Conservation (phyloP, 225 moss, liverwort and hornwort genomes). For the Lunularia cruciata region DNA sequence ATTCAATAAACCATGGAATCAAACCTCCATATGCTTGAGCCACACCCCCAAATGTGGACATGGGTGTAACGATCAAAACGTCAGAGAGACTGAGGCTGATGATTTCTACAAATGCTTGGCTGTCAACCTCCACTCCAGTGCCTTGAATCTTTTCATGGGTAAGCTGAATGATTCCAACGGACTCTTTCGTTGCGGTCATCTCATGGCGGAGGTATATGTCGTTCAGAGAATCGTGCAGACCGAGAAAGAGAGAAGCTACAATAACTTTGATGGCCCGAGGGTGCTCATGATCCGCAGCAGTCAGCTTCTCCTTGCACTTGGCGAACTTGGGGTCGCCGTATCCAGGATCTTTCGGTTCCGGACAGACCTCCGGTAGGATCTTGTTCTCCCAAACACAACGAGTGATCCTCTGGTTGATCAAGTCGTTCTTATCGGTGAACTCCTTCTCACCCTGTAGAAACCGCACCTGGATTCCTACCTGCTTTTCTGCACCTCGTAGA, state of each 20-base stretch:
- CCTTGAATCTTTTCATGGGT: conserved; percentile 19
- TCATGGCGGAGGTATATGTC: conserved; percentile 39
- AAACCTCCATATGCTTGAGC: conserved; percentile 45
- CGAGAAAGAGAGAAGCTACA: conserved; percentile 46
- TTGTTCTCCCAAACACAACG: conserved; percentile 27
- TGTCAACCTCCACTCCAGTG: conserved; percentile 29
- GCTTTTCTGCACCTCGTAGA: conserved; percentile 25
- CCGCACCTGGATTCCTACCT: conserved; percentile 37
- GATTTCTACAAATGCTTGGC: conserved; percentile 36
- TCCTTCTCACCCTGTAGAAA: conserved; percentile 15
- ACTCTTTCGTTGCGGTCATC: conserved; percentile 25
- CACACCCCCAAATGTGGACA: conserved; percentile 38
- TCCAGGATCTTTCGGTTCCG: conserved; percentile 4
- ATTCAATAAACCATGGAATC: conserved; percentile 39
- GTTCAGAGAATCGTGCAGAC: conserved; percentile 49
- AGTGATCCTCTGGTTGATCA: conserved; percentile 24
- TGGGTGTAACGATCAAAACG: conserved; percentile 39
- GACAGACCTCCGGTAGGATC: conserved; percentile 35
- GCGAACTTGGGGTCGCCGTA: conserved; percentile 19
- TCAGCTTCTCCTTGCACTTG: neutral
- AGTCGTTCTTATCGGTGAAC: conserved; percentile 21
- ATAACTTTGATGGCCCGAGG: conserved; percentile 31
- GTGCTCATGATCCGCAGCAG: conserved; percentile 10
- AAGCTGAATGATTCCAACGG: conserved; percentile 38
- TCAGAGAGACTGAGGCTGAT: conserved; percentile 45